Evolutionary conservation across 179 eudicot species (phyloP), one percentile per base, ranked within the genome.

Genomic region (Beta macrorhiza): DNA sequence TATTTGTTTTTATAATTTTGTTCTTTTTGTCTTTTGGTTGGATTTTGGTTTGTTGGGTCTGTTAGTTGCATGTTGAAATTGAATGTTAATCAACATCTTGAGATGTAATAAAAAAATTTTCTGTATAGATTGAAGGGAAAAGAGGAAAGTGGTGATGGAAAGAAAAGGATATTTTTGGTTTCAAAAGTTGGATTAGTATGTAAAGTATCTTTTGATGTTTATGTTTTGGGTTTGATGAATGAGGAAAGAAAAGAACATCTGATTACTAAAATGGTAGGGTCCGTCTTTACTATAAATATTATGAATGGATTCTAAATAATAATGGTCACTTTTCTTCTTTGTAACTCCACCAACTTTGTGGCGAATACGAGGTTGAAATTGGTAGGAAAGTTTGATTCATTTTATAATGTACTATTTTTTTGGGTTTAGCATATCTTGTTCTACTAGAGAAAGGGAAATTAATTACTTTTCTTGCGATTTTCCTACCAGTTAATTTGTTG

Each of bases 301-400:
- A 55, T 14, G 1, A 6, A 55, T 55, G 47, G 45, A 29, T 22
- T 13, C 5, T 74, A 22, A 16, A 32, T 76, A 16, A 75, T 5
- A 70, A 51, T 77, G 45, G 71, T 76, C 76, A 29, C 77, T 63
- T 80, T 75, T 20, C 83, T 76, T 83, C 68, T 58, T 63, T 80
- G 57, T 72, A 83, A 67, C 22, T 55, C 83, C 52, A 75, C 72
- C 79, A 32, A 83, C 62, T 67, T 67, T 72, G 75, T 78, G 11
- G 67, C 58, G 7, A 16, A 72, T 59, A 81, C 63, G 55, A 67
- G 81, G 52, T 72, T 57, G 4, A 75, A 49, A 84, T 80, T 78
- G 70, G 78, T 74, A 29, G 59, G 57, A 29, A 77, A 67, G 0
- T 68, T 67, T 51, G 17, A 42, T 55, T 52, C 19, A 61, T 64